Base-by-base conservation (phyloP, 805 yeast genomes). In the Myxozyma melibiosi region DNA sequence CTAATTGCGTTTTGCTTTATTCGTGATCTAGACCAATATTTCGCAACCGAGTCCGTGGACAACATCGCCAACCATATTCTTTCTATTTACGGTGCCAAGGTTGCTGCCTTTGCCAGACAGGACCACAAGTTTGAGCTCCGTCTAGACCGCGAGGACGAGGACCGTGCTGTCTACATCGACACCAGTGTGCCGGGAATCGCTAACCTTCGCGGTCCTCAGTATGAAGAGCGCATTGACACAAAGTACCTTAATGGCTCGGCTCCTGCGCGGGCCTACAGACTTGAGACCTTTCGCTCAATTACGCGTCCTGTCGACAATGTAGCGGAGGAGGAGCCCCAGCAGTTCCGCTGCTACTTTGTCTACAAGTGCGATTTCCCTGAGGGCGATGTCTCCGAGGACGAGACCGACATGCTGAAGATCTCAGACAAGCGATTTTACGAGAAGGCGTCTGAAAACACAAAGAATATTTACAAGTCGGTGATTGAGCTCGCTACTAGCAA, bases 111-210 rank as follows among this genome's bases (percentile, higher is more conserved):
- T 69, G 86, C 94, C 2, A 79, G 84, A 47, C 80, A 75, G 55
- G 76, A 78, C 68, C 64, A 73, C 70, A 74, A 76, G 61, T 85
- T 85, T 20, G 80, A 84, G 63, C 85, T 92, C 63, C 88, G 85
- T 62, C 88, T 90, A 71, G 85, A 85, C 70, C 80, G 90, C 62
- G 91, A 89, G 71, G 80, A 82, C 44, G 85, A 82, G 16, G 91
- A 87, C 70, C 96, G 90, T 68, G 97, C 97, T 1, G 94, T 90
- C 34, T 94, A 87, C 71, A 88, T 92, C 71, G 96, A 89, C 69
- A 84, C 95, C 33, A 77, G 84, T 14, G 70, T 58, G 16, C 67
- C 67, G 33, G 84, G 83, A 52, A 71, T 72, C 39, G 71, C 81
- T 51, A 77, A 73, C 57, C 67, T 74, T 27, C 73, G 73, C 51